Evolutionary conservation across 2,329 filamentous ascomycete genomes (phyloP), one percentile per base, ranked within the genome.

Genomic region (Biscogniauxia mediterranea): DNA sequence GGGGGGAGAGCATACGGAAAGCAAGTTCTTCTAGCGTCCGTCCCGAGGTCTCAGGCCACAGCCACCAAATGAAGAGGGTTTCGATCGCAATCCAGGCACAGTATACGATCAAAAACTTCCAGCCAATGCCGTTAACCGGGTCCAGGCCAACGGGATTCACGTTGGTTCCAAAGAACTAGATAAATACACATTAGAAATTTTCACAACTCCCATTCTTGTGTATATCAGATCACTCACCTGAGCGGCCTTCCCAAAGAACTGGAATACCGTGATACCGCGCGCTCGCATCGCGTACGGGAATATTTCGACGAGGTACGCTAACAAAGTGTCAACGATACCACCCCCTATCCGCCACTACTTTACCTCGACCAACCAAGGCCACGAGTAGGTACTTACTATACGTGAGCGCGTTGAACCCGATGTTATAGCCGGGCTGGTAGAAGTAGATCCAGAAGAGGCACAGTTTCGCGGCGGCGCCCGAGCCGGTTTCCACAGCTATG

Each of bases 11-110:
- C 38, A n/a, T 71, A 73, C 70, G 52, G 69, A 73, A 72, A 9
- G 71, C 59, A 15, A 73, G 69, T 25, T 93, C 90, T 78, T 93
- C 90, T 46, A 93, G 79, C 62, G 89, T 86, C 60, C 92, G 84
- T 66, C 90, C 90, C 62, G 89, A 89, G 0, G 90, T 93, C 75
- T 93, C 90, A 11, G 90, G 90, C 73, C 91, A 93, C 66, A 92
- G 81, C 76, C 91, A 92, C 76, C 88, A 93, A 52, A 92, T 90
- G 89, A 69, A 19, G 38, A 55, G 6, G 7, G 62, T 66, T 55
- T 72, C 71, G 11, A 71, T 58, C 5, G 66, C 61, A 53, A 73
- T 72, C 70, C 71, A 73, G 52, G 66, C 65, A 52, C 68, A 71
- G 62, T 71, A 71, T 19, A 71, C 67, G 26, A 71, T 68, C 50